phyloP scores from a whole-genome alignment of 768 basidiomycete genomes.

The Nidularia pulvinata region DNA sequence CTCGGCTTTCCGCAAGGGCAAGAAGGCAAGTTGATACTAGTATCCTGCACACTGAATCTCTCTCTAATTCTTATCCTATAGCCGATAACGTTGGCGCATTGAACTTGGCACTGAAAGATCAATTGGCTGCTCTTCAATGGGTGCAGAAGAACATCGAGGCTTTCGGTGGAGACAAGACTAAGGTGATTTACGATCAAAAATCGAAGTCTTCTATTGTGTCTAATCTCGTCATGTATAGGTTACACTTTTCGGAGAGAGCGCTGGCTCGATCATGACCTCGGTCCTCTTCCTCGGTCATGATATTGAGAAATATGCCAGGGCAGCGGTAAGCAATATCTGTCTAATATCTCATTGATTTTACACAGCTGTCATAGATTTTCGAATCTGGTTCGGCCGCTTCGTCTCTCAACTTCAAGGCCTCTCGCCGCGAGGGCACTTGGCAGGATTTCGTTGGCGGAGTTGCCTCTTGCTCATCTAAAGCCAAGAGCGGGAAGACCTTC shows the following conservation, averaged over 20 bases:
- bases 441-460: slow-evolving; percentile 25
- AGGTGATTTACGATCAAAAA: slow-evolving; percentile 19
- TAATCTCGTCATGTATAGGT: slow-evolving; percentile 19
- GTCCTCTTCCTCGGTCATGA: slow-evolving; percentile 29
- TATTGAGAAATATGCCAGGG: slow-evolving; percentile 20
- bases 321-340: slow-evolving; percentile 18
- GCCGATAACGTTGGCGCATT: slow-evolving; percentile 33
- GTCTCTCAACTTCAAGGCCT: slow-evolving; percentile 21
- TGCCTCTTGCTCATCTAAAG: slow-evolving; percentile 15
- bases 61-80: slow-evolving; percentile 6
- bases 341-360: not conserved
- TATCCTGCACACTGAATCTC: not conserved
- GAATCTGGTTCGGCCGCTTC: slow-evolving; percentile 39
- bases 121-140: slow-evolving; percentile 46
- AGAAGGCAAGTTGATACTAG: slow-evolving; percentile 18
- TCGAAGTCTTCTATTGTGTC: not conserved
- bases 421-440: slow-evolving; percentile 21
- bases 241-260: slow-evolving; percentile 46
- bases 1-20: slow-evolving; percentile 32
- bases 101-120: slow-evolving; percentile 47
- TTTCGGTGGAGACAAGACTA: slow-evolving; percentile 56
- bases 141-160: slow-evolving; percentile 55
- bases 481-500: slow-evolving; percentile 25
- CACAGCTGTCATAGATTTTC: slow-evolving; percentile 28
- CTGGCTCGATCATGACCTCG: slow-evolving; percentile 41